Evolutionary conservation across 768 basidiomycete species (phyloP), one percentile per base, ranked within the genome.

Genomic region (Pleurotus giganteus): DNA sequence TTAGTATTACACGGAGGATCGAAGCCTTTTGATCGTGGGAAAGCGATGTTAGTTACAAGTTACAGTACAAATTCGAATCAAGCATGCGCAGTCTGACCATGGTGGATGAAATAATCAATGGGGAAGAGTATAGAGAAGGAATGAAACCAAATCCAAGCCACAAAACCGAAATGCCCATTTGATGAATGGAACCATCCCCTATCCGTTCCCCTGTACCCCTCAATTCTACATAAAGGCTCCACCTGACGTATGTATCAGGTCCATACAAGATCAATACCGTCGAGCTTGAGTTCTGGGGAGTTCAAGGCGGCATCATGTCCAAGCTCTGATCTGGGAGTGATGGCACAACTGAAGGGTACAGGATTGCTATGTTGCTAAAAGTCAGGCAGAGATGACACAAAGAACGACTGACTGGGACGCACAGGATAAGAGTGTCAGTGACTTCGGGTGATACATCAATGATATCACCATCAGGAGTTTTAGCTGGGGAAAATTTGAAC

Each of bases 401-500:
- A 41, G 39, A 41, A 19, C 5, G 6, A 9, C n/a, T n/a, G n/a
- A n/a, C n/a, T n/a, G 43, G 19, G 21, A 51, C 31, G 8, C 6
- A 37, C 49, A 51, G 19, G 4, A 51, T 32, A 12, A 51, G 34
- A 7, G 31, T 37, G 32, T 51, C 49, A 19, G 49, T 36, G 19
- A 51, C 29, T 3, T 37, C 49, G 1, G 31, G 31, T 4, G 31
- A 34, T n/a, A 51, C 49, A 11, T 51, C 49, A 28, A 60, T 56
- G 43, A 58, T 58, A 6, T 36, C 24, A 5, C 58, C 60, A 19
- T 58, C 44, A 2, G 56, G 34, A 26, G 66, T 65, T 17, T 72
- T 58, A 2, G 62, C 57, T 49, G 69, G 71, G 5, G 65, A 61
- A 42, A 74, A 63, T 11, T 73, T 57, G 15, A 73, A 69, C 5